phyloP scores from a whole-genome alignment of 805 yeast genomes.

The Cyberlindnera xylosilytica region DNA sequence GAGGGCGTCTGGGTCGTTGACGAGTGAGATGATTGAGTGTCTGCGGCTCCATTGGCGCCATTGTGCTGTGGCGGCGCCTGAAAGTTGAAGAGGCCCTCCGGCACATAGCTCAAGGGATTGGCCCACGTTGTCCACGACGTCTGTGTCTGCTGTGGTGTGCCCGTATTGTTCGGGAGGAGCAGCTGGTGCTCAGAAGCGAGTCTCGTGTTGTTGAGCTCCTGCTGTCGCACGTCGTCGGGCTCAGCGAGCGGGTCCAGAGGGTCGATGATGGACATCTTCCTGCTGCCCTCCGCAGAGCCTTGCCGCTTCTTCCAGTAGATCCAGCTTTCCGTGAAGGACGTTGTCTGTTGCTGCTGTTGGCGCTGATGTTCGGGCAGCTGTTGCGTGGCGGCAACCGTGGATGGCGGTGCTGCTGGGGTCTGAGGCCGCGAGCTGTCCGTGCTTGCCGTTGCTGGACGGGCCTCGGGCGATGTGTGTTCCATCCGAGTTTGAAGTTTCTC shows the following conservation, averaged over 20 bases:
- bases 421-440: neutral
- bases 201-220: neutral
- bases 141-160: neutral
- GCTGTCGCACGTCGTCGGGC: neutral
- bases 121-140: constrained; percentile 7
- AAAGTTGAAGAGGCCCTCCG: constrained; percentile 4
- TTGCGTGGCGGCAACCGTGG: too few species aligned
- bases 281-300: constrained; percentile 21
- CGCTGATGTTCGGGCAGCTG: too few species aligned
- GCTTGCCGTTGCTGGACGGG: neutral
- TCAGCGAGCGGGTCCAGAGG: constrained; percentile 9
- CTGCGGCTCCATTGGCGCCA: neutral
- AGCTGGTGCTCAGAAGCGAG: neutral
- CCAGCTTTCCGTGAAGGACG: constrained; percentile 21
- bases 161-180: neutral
- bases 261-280: constrained; percentile 19
- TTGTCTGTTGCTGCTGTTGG: neutral
- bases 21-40: constrained; percentile 5
- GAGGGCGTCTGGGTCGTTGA: constrained; percentile 3
- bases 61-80: constrained; percentile 1
- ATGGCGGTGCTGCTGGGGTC: neutral
- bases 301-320: constrained; percentile 23
- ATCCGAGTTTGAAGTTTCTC: neutral
- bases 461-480: neutral
- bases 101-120: constrained; percentile 12